Base-by-base conservation (phyloP, 192 early-diverging fungal species). In the Geranomyces variabilis region DNA sequence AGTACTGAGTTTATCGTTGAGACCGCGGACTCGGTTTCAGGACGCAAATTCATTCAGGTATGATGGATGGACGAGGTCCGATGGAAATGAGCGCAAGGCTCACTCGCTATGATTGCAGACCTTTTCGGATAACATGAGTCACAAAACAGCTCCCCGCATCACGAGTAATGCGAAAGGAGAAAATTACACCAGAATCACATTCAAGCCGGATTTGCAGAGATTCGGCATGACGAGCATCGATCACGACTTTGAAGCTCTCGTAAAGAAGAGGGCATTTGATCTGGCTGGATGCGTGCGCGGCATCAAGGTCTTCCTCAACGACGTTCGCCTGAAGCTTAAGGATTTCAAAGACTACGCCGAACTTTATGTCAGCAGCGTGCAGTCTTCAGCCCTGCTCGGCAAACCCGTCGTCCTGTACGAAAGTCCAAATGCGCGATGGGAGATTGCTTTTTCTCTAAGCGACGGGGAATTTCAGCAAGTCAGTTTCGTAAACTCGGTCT, bases 401-500 rank as follows among this genome's bases (percentile, higher is more conserved):
- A 78, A 77, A 66, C 75, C 76, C 26, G 45, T 48, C 19, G 73
- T 85, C 17, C 66, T 96, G 22, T 92, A 94, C 76, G 92, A 99
- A 77, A 64, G 74, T 45, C 78, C 90, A 26, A 89, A 84, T 71
- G 89, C 89, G 4, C 89, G 95, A 22, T 99, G 96, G 97, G 94
- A 99, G 80, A 85, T 99, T 68, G 92, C 89, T 15, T 94, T 96
- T 72, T 88, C 92, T 2, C 79, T 92, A n/a, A 93, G 90, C 29
- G 95, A 97, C 66, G 97, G 96, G 19, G 93, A 96, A 78, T 98
- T 98, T 77, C 90, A 93, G 63, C 97, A 99, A 75, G 90, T 91
- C 67, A 93, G 92, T 73, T 99, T 99, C 78, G 97, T 97, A 71
- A 99, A 99, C 80, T 89, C 90, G 73, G 98, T 99, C 76, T 95